These are phyloP conservation scores for Casuarina equisetifolia DNA, from an alignment of 306 rosid genomes.

Conservation along the genomic window DNA sequence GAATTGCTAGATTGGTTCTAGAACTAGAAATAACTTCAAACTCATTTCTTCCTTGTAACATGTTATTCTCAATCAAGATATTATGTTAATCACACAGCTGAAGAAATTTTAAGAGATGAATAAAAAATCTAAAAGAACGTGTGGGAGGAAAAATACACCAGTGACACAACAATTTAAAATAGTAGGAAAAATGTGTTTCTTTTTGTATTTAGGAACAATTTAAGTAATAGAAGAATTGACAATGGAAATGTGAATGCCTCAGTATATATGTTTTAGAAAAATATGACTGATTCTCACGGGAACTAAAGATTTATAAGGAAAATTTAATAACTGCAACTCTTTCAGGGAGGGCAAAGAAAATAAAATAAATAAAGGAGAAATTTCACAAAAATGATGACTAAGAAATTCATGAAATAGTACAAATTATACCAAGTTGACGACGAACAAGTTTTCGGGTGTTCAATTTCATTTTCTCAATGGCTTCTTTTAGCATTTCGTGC, in stretches of 20 bases:
- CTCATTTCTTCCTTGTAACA: background rate
- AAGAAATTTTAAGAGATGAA: background rate
- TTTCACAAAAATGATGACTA: conserved; percentile 10
- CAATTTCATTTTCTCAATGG: conserved; percentile 72
- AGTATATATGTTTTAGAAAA: background rate
- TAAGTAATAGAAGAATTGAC: background rate
- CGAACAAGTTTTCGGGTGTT: conserved; percentile 85
- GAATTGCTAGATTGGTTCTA: background rate
- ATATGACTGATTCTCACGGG: background rate
- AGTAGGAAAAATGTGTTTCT: background rate
- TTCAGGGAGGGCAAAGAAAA: background rate
- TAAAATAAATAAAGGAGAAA: background rate
- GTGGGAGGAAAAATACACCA: background rate
- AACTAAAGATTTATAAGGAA: background rate
- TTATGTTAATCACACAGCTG: background rate
- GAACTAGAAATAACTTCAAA: background rate
- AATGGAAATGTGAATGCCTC: background rate
- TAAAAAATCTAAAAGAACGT: background rate
- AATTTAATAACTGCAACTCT: background rate
- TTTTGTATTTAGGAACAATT: background rate
- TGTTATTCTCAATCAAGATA: background rate
- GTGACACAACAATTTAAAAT: background rate
- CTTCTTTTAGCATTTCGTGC: conserved; percentile 52
- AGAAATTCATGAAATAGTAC: background rate
- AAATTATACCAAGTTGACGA: conserved; percentile 59